phyloP scores from a whole-genome alignment of 1,139 yeast species.

The Debaryomycetaceae sp. region DNA sequence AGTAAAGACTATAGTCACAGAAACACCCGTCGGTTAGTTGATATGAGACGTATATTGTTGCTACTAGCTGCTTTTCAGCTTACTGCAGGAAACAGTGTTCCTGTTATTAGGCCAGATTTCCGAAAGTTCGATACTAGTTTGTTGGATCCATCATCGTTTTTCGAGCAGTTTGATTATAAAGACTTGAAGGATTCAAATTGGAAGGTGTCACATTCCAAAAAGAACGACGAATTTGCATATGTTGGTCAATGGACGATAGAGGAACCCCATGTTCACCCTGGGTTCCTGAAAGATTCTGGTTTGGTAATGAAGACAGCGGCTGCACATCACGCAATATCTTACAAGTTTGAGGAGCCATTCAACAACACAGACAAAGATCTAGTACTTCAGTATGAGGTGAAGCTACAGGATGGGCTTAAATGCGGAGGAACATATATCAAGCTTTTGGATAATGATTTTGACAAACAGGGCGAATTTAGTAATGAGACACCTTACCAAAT shows the following conservation, averaged over 20 bases:
- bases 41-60: too few species aligned
- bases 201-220: slow-evolving; percentile 61
- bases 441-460: slow-evolving; percentile 51
- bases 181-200: slow-evolving; percentile 49
- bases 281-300: slow-evolving; percentile 63
- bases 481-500: slow-evolving; percentile 72
- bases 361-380: slow-evolving; percentile 58
- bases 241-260: slow-evolving; percentile 75
- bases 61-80: too few species aligned
- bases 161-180: slow-evolving; percentile 62
- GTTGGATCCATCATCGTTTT: slow-evolving; percentile 44
- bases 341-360: slow-evolving; percentile 51
- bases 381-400: slow-evolving; percentile 86
- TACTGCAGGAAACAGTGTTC: too few species aligned
- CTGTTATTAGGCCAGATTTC: slow-evolving; percentile 13
- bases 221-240: slow-evolving; percentile 53
- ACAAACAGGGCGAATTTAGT: slow-evolving; percentile 38
- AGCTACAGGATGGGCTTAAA: slow-evolving; percentile 67
- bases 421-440: slow-evolving; percentile 93
- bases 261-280: slow-evolving; percentile 49
- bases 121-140: slow-evolving; percentile 26
- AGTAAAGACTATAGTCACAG: too few species aligned
- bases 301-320: slow-evolving; percentile 73
- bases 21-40: too few species aligned
- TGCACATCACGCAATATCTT: slow-evolving; percentile 75